A percentile compares a stretch with the other conserved stretches of the same genome.
Evolutionary conservation across 2,329 filamentous ascomycete species (phyloP).

Genomic region (Tothia fuscella): DNA sequence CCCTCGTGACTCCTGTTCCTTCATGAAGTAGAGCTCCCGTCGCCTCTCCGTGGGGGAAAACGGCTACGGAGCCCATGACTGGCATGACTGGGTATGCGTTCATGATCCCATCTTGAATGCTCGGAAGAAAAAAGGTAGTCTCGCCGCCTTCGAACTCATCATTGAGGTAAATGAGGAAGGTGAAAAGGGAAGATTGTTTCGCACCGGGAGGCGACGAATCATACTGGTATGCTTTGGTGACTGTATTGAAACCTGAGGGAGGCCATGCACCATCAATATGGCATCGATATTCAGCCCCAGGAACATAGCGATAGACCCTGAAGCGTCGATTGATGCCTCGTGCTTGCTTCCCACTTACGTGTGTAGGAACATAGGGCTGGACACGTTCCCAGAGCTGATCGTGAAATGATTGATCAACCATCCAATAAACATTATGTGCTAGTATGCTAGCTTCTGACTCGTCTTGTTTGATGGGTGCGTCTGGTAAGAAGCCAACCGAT

Average conservation of each 20-base stretch:
- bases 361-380: slow-evolving; percentile 42
- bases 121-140: slow-evolving; percentile 59
- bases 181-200: slow-evolving; percentile 56
- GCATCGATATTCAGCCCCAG: slow-evolving; percentile 58
- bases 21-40: slow-evolving; percentile 55
- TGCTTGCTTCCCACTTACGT: slow-evolving; percentile 43
- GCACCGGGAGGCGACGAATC: slow-evolving; percentile 48
- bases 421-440: slow-evolving; percentile 65
- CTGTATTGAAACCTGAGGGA: slow-evolving; percentile 49
- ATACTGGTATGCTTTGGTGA: slow-evolving; percentile 49
- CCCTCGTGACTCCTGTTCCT: slow-evolving; percentile 56
- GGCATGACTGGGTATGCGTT: slow-evolving; percentile 59
- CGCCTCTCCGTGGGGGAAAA: slow-evolving; percentile 60
- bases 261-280: slow-evolving; percentile 67
- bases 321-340: slow-evolving; percentile 58
- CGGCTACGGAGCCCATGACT: slow-evolving; percentile 54
- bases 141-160: slow-evolving; percentile 62
- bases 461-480: slow-evolving; percentile 54
- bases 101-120: slow-evolving; percentile 49
- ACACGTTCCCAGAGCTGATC: slow-evolving; percentile 52
- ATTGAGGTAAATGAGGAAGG: slow-evolving; percentile 57
- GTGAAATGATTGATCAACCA: slow-evolving; percentile 51
- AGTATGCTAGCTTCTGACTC: slow-evolving; percentile 50
- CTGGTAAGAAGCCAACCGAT: slow-evolving; percentile 52
- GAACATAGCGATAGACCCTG: slow-evolving; percentile 60